Base-by-base conservation (phyloP, 306 rosid genomes). In the Pueraria montana region DNA sequence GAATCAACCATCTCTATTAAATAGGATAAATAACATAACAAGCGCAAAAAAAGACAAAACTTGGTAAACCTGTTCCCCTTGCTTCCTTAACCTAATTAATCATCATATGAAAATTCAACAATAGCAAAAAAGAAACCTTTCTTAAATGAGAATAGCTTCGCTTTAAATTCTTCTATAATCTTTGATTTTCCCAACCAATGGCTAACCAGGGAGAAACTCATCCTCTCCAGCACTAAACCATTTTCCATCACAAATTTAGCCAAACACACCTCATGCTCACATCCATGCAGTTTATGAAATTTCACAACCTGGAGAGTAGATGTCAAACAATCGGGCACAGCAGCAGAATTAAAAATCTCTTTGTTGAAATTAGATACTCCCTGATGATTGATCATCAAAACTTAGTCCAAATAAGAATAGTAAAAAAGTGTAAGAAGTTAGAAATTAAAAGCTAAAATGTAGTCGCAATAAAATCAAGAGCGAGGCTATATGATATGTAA, bases 171-270 rank as follows among this genome's bases (percentile, higher is more conserved):
- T 20, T 80, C 74, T 3, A 74, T 21, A 11, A 6, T 40, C 18
- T 40, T 11, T 0, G 38, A 65, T 30, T 26, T n/a, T 10, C 0
- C 5, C 4, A 5, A 5, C 0, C 0, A 0, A 0, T 0, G 2
- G 1, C 6, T 23, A 63, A 1, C 11, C 8, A 55, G 24, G 30
- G 17, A 43, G 67, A 80, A 65, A 73, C 78, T 79, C 66, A 66
- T 52, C 71, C 72, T 43, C 64, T 62, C 13, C 42, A 61, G 11
- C 72, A 59, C 79, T 1, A 6, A 1, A 32, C 74, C 79, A 18
- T 81, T 81, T 48, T 76, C 80, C 71, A 58, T 59, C 32, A 70
- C 9, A 72, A 55, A 82, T 48, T 85, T 80, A 58, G 79, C 75
- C 1, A 80, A 5, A 59, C 5, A 23, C 4, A 85, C 40, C 63